Evolutionary conservation across 164 flowering plant species (phyloP), one percentile per base, ranked within the genome.

Genomic region (Sedum album): DNA sequence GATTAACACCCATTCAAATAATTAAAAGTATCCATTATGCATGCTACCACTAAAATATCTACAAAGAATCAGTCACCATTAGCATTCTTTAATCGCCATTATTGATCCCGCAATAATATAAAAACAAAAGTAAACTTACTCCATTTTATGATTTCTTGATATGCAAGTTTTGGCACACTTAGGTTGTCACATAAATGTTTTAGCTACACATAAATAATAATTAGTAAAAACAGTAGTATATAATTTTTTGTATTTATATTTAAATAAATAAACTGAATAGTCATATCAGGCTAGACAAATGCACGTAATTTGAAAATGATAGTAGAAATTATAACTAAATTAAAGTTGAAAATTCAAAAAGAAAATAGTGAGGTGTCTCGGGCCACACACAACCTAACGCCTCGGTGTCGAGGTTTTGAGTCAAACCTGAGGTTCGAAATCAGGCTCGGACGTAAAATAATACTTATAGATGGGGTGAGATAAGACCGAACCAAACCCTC

Each of bases 401-500:
- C 60, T 55, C 60, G 31, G 60, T 55, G 60, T 55, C 60, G 13
- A 55, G 60, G 60, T 31, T 55, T 4, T 30, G 30, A 18, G 21
- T 6, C 23, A 35, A 31, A 69, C 70, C 62, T 71, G 36, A 28
- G 76, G 23, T n/a, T 49, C 55, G 55, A 7, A 18, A n/a, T 6
- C 23, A 49, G 55, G 70, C 64, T 72, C 72, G 80, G 77, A 3
- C 10, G 60, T 44, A 28, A 75, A n/a, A 39, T 76, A 77, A n/a
- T n/a, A n/a, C 80, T 77, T 77, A 69, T 48, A 25, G 67, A 51
- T 10, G 39, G 21, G 18, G n/a, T 71, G 66, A 67, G 77, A 77
- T 71, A 71, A 71, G 75, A 72, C 74, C 67, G 46, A 55, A 26
- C 48, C 41, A 38, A 38, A 38, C 41, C 41, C 41, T 6, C 10